Percentiles rank a stretch among this genome's conserved stretches.
These are phyloP conservation scores for Dentipellis sp. DNA, from an alignment of 768 basidiomycete species.

Conservation along the genomic window DNA sequence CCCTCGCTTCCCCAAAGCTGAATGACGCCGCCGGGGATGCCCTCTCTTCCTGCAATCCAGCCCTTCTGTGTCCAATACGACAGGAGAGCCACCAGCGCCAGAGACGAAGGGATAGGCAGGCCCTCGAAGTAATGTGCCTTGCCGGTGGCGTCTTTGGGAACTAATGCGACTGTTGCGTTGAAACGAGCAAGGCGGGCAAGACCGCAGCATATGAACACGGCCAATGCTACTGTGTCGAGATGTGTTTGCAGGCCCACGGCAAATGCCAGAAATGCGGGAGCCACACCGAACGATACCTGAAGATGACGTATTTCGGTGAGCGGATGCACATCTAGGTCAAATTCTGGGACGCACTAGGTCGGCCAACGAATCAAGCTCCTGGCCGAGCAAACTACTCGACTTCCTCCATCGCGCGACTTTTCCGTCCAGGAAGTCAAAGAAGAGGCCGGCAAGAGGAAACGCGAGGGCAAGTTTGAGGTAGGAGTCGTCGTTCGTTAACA, in stretches of 20 bases:
- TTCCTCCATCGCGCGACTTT: slow-evolving; percentile 98
- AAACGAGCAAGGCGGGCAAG: slow-evolving; percentile 95
- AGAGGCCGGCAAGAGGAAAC: slow-evolving; percentile 86
- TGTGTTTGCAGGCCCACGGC: slow-evolving; percentile 85
- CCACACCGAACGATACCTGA: slow-evolving; percentile 96
- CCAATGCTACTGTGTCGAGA: slow-evolving; percentile 80
- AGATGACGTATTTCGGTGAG: too few relatives aligned
- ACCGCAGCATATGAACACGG: slow-evolving; percentile 91
- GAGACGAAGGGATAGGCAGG: slow-evolving; percentile 88
- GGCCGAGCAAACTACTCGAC: slow-evolving; percentile 90
- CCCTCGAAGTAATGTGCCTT: slow-evolving; percentile 97
- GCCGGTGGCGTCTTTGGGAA: slow-evolving; percentile 80
- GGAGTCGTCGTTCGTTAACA: slow-evolving; percentile 67
- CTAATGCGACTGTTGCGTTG: slow-evolving; percentile 93
- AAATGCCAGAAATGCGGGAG: slow-evolving; percentile 90
- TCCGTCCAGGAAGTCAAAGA: slow-evolving; percentile 97
- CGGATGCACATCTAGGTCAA: too few relatives aligned
- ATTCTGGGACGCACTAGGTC: slow-evolving; percentile 60
- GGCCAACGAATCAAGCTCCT: slow-evolving; percentile 94
- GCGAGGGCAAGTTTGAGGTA: slow-evolving; percentile 82
- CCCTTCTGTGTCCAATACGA: slow-evolving; percentile 78
- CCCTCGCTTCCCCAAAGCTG: slow-evolving; percentile 65
- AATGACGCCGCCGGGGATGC: slow-evolving; percentile 67
- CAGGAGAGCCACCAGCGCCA: slow-evolving; percentile 69
- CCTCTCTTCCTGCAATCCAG: slow-evolving; percentile 73